Evolutionary conservation across 164 flowering plant genomes (phyloP), one percentile per base, ranked within the genome.

Genomic region (Platanus orientalis): DNA sequence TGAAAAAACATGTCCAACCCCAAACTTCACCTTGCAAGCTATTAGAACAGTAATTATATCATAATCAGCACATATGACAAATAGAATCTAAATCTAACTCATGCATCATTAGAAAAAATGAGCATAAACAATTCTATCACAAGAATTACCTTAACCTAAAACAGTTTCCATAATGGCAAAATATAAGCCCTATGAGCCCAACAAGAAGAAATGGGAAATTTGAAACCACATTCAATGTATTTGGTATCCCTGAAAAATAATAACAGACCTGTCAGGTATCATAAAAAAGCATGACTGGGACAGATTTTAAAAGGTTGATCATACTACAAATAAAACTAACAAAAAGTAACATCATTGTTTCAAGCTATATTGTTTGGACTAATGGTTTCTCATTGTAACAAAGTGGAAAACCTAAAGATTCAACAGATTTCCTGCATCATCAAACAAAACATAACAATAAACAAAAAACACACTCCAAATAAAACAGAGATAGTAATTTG

Each of bases 21-120:
- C 78, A 84, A 32, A 84, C 60, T 74, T 94, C 98, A 51, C 98
- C 98, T 73, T 73, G 84, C 81, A 81, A 76, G 69, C 98, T 90
- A 74, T 66, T 25, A 49, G 23, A 30, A 39, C 12, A 61, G 40
- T n/a, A 28, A 44, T 36, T 39, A 24, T 17, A 44, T 51, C 28
- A 24, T 27, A 32, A 49, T 51, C 25, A 71, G 50, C 4, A 48
- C 6, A 7, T 0, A 55, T 17, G 30, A 25, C n/a, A 58, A 48
- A 56, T 20, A n/a, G 25, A 14, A 67, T 60, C 52, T 30, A 45
- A 16, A 4, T 66, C 7, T 11, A 40, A 39, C 14, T 51, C 25
- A 44, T 34, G 44, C 24, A 30, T 20, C 39, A 16, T 14, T n/a
- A 21, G 13, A 51, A 36, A 20, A 50, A 25, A 52, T 1, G 50